Evolutionary conservation across 2,329 filamentous ascomycete genomes (phyloP).

Genomic region (Neonectria ditissima): DNA sequence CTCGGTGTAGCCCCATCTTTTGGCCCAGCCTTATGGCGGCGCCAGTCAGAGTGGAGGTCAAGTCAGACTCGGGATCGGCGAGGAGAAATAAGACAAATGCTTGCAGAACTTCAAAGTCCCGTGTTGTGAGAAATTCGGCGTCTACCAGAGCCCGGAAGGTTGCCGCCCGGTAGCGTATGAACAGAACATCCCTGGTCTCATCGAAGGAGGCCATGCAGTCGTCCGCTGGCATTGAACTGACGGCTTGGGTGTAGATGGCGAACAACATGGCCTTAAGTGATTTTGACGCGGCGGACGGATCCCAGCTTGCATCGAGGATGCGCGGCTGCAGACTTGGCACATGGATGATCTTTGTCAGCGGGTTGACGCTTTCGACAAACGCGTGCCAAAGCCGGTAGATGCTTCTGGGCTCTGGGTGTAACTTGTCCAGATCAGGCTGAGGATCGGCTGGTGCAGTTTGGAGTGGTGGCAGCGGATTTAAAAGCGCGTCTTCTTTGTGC

Average conservation of each 20-base stretch:
- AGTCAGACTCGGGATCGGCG: slow-evolving; percentile 44
- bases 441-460: slow-evolving; percentile 10
- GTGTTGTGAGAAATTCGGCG: slow-evolving; percentile 44
- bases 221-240: slow-evolving; percentile 36
- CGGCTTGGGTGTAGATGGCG: slow-evolving; percentile 43
- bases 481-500: slow-evolving; percentile 38
- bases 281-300: slow-evolving; percentile 29
- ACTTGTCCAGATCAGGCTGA: not conserved
- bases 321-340: slow-evolving; percentile 48
- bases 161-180: slow-evolving; percentile 41
- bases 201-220: slow-evolving; percentile 33
- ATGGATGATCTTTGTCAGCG: slow-evolving; percentile 48
- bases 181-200: slow-evolving; percentile 24
- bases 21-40: slow-evolving; percentile 41
- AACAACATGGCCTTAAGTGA: slow-evolving; percentile 44
- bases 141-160: slow-evolving; percentile 41
- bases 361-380: slow-evolving; percentile 49
- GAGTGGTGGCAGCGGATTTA: slow-evolving; percentile 27
- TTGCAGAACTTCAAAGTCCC: slow-evolving; percentile 46
- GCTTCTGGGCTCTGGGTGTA: slow-evolving; percentile 47
- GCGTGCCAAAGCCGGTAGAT: slow-evolving; percentile 49
- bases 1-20: slow-evolving; percentile 43
- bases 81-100: slow-evolving; percentile 47
- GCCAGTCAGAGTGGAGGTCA: slow-evolving; percentile 40
- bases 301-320: slow-evolving; percentile 47